Conservation (phyloP, 345 rosid species). For the Populus pruinosa region DNA sequence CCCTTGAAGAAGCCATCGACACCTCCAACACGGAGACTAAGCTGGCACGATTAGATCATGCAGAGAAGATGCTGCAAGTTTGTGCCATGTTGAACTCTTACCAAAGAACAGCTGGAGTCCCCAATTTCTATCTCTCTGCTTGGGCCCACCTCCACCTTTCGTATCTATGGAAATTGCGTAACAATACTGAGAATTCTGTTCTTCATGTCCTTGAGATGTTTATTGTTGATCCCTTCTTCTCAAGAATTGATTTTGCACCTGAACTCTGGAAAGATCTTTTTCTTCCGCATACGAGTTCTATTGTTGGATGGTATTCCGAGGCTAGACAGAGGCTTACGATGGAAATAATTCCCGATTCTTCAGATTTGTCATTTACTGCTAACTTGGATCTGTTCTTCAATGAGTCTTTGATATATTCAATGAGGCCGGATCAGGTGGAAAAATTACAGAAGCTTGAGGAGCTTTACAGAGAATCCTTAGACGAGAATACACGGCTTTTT, state of each 20-base stretch:
- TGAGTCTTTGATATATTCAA: conserved; percentile 45
- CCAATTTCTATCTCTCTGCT: conserved; percentile 65
- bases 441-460: conserved; percentile 50
- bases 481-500: conserved; percentile 54
- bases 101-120: conserved; percentile 66
- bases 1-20: conserved; percentile 62
- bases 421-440: conserved; percentile 63
- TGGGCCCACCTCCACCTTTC: conserved; percentile 67
- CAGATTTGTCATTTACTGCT: conserved; percentile 52
- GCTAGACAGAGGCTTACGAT: conserved; percentile 54
- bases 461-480: conserved; percentile 53
- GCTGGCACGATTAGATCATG: conserved; percentile 50
- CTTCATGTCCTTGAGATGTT: conserved; percentile 63
- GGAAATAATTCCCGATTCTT: conserved; percentile 54
- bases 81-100: conserved; percentile 52
- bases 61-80: conserved; percentile 68
- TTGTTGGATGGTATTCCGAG: conserved; percentile 65
- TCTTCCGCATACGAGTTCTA: conserved; percentile 60
- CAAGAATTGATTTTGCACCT: conserved; percentile 61
- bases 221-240: conserved; percentile 59
- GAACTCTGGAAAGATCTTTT: conserved; percentile 62
- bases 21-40: conserved; percentile 59
- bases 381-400: conserved; percentile 57
- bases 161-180: conserved; percentile 51
- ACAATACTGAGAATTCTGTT: conserved; percentile 32